phyloP scores from a whole-genome alignment of 306 rosid species.

The Fragaria nilgerrensis region DNA sequence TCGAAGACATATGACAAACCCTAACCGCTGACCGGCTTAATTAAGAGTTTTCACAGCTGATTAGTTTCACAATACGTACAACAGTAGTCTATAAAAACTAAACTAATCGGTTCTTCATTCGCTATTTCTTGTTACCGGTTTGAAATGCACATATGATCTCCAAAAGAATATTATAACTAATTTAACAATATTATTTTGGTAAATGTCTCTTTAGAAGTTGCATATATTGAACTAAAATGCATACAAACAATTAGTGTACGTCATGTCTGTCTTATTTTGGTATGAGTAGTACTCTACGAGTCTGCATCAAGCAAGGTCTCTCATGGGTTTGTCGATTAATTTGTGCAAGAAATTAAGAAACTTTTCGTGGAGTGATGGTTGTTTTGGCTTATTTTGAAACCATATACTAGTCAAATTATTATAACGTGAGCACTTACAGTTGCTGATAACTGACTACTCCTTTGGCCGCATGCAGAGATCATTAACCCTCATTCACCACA shows the following conservation, averaged over 20 bases:
- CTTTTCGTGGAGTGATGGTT: neutral
- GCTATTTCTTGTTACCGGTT: too few species aligned
- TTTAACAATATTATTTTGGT: neutral
- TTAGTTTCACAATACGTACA: too few species aligned
- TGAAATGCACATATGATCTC: too few species aligned
- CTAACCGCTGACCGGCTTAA: too few species aligned
- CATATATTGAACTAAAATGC: neutral
- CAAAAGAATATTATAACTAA: too few species aligned
- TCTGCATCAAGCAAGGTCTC: neutral
- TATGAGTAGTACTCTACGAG: neutral
- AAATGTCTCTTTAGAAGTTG: neutral
- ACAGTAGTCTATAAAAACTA: too few species aligned
- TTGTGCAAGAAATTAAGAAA: neutral
- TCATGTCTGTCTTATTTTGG: neutral
- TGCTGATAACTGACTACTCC: constrained; percentile 1
- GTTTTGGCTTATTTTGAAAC: constrained; percentile 3
- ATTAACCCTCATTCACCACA: neutral
- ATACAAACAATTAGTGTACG: neutral
- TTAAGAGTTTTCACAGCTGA: too few species aligned
- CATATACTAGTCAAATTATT: neutral
- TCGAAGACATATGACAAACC: too few species aligned
- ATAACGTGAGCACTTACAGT: constrained; percentile 5
- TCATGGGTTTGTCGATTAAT: constrained; percentile 4
- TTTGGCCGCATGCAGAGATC: neutral
- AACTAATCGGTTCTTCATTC: too few species aligned